Base-by-base conservation (phyloP, 2,329 filamentous ascomycete genomes). In the Aureobasidium sp. region DNA sequence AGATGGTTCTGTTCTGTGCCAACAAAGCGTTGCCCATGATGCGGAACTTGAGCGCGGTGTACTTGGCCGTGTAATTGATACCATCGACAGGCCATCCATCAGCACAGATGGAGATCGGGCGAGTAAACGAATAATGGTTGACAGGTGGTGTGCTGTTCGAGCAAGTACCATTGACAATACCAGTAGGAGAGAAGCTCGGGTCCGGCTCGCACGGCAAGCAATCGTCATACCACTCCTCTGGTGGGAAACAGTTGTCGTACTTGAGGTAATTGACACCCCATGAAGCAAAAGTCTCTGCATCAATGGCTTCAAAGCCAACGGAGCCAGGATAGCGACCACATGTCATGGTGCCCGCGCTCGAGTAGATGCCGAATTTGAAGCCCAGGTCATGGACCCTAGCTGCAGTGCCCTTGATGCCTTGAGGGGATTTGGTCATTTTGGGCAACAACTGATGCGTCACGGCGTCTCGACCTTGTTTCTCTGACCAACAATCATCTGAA, bases 261-360 rank as follows among this genome's bases (percentile, higher is more conserved):
- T 84, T 84, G 15, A 82, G 70, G 62, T 83, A 85, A 67, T 85
- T 82, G 61, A 86, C 76, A 2, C 79, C 82, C 83, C 83, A 86
- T 19, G 76, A 74, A 1, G 81, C 80, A 68, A 82, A 86, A 0
- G 81, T 80, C 45, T 78, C 70, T 1, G 84, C 85, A 69, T 87
- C 85, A 17, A 82, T 70, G 1, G 76, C 70, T 66, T 88, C 85
- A 65, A 81, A 78, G 1, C 81, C 83, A 11, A 84, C 48, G 40
- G 73, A 77, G 4, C 58, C 63, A 60, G 62, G 37, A 27, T 62
- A 59, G 24, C 54, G 64, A 42, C 68, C 66, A 48, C 69, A 71
- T 22, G 61, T 58, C n/a, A 65, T 61, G 1, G 66, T 56, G 14
- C 69, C 69, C 40, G 66, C 63, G 59, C 69, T 66, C 15, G 80